Percentiles rank a stretch among this genome's conserved stretches.
Evolutionary conservation across 495 filamentous ascomycete genomes (phyloP).

Genomic region (Acidomyces sp.): DNA sequence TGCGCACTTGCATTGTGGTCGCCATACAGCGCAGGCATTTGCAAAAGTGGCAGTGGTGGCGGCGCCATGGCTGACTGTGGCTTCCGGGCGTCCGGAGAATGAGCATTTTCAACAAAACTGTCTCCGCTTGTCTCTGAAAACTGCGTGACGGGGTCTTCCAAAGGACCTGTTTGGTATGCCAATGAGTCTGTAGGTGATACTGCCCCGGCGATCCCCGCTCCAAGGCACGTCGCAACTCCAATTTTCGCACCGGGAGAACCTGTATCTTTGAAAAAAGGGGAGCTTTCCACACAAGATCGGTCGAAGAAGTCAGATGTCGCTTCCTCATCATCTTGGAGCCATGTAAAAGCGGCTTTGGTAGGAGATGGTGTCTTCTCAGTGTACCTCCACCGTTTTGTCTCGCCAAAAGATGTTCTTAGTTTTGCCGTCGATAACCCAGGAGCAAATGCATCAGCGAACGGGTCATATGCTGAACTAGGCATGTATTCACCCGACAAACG

Average conservation of each 20-base stretch:
- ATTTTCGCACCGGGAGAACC: too few relatives aligned
- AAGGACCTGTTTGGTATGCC: too few relatives aligned
- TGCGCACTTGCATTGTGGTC: too few relatives aligned
- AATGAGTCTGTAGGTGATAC: too few relatives aligned
- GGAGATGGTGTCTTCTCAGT: constrained; percentile 54
- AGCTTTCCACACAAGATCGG: too few relatives aligned
- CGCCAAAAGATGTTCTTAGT: constrained; percentile 51
- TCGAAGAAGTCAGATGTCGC: too few relatives aligned
- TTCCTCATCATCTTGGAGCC: too few relatives aligned
- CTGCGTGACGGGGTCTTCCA: too few relatives aligned
- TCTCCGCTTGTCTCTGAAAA: neutral
- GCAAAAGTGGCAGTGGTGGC: constrained; percentile 9
- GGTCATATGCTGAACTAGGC: constrained; percentile 46
- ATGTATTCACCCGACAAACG: constrained; percentile 48
- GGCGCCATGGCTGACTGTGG: constrained; percentile 17
- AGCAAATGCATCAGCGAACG: constrained; percentile 54
- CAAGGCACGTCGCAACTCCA: too few relatives aligned
- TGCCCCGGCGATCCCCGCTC: too few relatives aligned
- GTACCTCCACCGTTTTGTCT: constrained; percentile 57
- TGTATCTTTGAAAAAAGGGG: too few relatives aligned
- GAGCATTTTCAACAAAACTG: neutral
- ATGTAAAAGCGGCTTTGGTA: too few relatives aligned
- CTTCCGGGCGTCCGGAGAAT: neutral
- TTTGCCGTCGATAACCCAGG: constrained; percentile 57
- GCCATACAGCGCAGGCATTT: neutral